These are phyloP conservation scores for Cryptococcus sp. DNA, from an alignment of 1,284 basidiomycete species.

Conservation along the genomic window DNA sequence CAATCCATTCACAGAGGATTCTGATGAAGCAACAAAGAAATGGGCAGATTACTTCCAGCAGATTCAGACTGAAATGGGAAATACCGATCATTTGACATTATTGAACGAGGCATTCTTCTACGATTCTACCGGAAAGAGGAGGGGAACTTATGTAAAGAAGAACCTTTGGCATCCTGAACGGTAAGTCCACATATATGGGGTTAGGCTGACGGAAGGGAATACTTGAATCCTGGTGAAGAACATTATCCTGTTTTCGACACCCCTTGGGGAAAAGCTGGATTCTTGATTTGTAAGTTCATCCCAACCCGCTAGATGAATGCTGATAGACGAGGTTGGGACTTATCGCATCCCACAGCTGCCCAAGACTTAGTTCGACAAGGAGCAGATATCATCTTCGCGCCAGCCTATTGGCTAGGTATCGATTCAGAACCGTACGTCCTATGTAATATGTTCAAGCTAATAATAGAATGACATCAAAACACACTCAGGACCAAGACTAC, in stretches of 20 bases:
- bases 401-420: conserved; percentile 45
- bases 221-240: conserved; percentile 36
- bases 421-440: conserved; percentile 44
- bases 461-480: conserved; percentile 18
- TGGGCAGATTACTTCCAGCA: conserved; percentile 32
- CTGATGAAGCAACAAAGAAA: conserved; percentile 12
- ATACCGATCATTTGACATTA: conserved; percentile 13
- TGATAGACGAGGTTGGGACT: conserved; percentile 41
- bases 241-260: conserved; percentile 40
- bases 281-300: conserved; percentile 39
- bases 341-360: conserved; percentile 39
- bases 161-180: conserved; percentile 49
- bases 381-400: conserved; percentile 42
- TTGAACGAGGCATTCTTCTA: conserved; percentile 36
- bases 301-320: not conserved
- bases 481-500: conserved; percentile 28
- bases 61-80: conserved; percentile 20
- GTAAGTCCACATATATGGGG: conserved; percentile 15
- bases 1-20: conserved; percentile 23
- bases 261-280: conserved; percentile 42
- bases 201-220: conserved; percentile 22
- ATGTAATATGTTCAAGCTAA: not conserved
- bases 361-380: conserved; percentile 36
- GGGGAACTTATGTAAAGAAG: conserved; percentile 40
- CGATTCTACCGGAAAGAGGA: conserved; percentile 30